Percentiles rank a stretch among this genome's conserved stretches.
Conservation (phyloP, 306 rosid genomes). For the Trichosanthes truncata region DNA sequence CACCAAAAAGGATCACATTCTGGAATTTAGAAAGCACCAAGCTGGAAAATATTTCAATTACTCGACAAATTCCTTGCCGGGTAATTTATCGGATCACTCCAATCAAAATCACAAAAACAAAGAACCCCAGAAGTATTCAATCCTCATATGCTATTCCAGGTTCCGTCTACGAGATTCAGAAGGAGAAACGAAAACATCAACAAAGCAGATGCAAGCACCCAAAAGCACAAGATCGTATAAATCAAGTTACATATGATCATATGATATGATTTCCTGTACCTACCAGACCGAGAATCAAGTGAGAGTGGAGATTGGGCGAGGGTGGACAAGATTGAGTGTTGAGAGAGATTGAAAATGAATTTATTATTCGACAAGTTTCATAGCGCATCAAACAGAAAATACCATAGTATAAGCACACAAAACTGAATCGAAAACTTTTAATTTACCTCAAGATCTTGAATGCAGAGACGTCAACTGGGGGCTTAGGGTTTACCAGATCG, state of each 20-base stretch:
- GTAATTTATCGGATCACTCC: neutral
- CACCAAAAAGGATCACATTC: neutral
- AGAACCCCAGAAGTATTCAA: neutral
- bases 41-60: neutral
- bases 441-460: too few relatives aligned
- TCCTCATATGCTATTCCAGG: neutral
- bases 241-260: neutral
- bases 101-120: neutral
- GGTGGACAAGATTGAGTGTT: neutral
- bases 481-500: too few relatives aligned
- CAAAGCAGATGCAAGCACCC: neutral
- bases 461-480: too few relatives aligned
- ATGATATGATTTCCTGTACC: neutral
- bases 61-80: neutral
- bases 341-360: neutral
- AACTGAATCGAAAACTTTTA: too few relatives aligned
- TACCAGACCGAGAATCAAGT: neutral
- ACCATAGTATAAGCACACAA: neutral
- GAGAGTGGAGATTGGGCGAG: neutral
- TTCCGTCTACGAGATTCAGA: neutral
- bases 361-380: neutral
- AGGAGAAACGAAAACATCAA: neutral
- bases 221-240: neutral
- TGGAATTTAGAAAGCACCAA: neutral
- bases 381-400: neutral